Evolutionary conservation across 208 protist species (phyloP), one percentile per base, ranked within the genome.

Genomic region (Leishmania turanica): DNA sequence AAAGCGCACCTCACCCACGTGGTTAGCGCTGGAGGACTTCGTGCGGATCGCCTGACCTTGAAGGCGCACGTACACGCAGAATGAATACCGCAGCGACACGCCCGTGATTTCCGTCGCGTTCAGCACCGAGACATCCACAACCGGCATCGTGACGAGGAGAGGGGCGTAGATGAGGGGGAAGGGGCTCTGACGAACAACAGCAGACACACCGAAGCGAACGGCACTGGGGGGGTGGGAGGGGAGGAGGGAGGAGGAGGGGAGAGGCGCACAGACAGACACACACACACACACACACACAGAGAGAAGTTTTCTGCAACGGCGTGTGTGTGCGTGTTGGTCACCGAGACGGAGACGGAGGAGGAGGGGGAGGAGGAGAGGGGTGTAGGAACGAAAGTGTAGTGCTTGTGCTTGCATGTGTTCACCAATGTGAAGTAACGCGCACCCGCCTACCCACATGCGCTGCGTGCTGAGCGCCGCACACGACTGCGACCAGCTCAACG

Each of bases 31-130:
- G 13, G 69, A 58, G 24, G 60, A 70, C 42, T 86, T 89, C 42
- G 90, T 93, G 66, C 90, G 87, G 79, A 93, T 86, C 8, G 85
- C 78, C 82, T 93, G 90, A 8, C 88, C 88, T 37, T 93, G 87
- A 40, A 93, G 84, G 34, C 90, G 90, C 45, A 93, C 86, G 53
- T 90, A 91, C 27, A 87, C 90, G 47, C 76, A 84, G 77, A 91
- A 90, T 7, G 80, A 75, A 47, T 87, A 88, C 62, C 86, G 85
- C 37, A 42, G n/a, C 15, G 83, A 85, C 62, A 82, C 68, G 6
- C 84, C 87, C 0, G 34, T 34, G 37, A 91, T 79, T n/a, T 90
- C 74, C 13, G 79, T 68, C 24, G 81, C 90, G 31, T 66, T 76
- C 15, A 91, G 54, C 47, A 93, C 86, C 42, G 73, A 84, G 31